phyloP scores from a whole-genome alignment of 441 rosid species.

The Populus hybrid region DNA sequence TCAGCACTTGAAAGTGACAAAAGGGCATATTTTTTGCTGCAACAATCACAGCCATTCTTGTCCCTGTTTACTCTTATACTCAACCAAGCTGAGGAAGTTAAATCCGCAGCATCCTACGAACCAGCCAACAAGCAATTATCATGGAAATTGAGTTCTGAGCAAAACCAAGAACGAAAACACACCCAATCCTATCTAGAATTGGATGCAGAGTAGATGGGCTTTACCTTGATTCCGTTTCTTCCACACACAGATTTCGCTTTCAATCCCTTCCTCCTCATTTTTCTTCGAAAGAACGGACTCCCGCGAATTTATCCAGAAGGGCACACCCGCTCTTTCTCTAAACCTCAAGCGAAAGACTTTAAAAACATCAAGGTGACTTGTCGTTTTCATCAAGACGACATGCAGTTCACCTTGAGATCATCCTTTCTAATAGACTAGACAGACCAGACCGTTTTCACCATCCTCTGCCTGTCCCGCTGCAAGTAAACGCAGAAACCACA shows the following conservation, averaged over 20 bases:
- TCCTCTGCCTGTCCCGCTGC: background rate
- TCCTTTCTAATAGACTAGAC: background rate
- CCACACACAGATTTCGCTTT: background rate
- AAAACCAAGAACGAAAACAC: background rate
- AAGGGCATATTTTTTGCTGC: constrained; percentile 38
- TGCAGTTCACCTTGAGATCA: background rate
- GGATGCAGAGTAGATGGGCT: background rate
- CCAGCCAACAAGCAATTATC: background rate
- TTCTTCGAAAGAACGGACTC: background rate
- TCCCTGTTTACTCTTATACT: background rate
- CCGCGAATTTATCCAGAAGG: constrained; percentile 13
- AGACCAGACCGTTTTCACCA: background rate
- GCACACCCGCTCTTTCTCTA: background rate
- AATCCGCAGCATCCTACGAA: constrained; percentile 13
- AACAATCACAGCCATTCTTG: constrained; percentile 39
- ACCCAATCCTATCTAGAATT: background rate
- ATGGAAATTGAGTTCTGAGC: background rate
- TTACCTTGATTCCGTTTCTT: background rate
- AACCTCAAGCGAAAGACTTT: background rate
- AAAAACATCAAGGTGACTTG: background rate
- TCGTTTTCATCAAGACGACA: background rate
- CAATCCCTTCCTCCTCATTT: background rate
- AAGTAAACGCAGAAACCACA: background rate
- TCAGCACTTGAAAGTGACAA: constrained; percentile 3
- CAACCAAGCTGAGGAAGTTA: background rate